phyloP scores from a whole-genome alignment of 116 monocot genomes.

The Trichopus zeylanicus region DNA sequence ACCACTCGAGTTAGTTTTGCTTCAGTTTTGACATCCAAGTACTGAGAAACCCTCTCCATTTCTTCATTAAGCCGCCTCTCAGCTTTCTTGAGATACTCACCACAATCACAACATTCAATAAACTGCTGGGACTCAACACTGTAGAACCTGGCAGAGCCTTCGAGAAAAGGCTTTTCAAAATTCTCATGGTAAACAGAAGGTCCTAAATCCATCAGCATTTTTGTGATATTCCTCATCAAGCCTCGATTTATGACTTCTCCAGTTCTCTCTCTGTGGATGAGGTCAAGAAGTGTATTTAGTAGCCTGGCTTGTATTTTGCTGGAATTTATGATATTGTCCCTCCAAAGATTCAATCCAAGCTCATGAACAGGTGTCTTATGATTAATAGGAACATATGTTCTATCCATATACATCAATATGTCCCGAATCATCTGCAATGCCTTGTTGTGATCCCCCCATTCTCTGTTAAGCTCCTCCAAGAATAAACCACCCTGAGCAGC shows the following conservation, averaged over 20 bases:
- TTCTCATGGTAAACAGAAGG: conserved; percentile 69
- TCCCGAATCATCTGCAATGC: conserved; percentile 92
- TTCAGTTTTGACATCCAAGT: conserved; percentile 58
- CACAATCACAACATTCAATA: conserved; percentile 85
- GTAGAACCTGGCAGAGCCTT: conserved; percentile 80
- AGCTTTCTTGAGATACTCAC: conserved; percentile 74
- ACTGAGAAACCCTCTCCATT: conserved; percentile 85
- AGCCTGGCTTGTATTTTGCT: conserved; percentile 55
- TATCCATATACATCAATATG: conserved; percentile 97
- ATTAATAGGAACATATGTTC: conserved; percentile 55
- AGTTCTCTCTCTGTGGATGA: conserved; percentile 65
- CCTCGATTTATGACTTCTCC: conserved; percentile 86
- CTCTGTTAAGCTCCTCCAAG: conserved; percentile 69
- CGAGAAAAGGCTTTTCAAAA: conserved; percentile 78
- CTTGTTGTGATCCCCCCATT: conserved; percentile 93
- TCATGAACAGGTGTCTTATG: conserved; percentile 78
- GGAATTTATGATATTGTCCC: conserved; percentile 62
- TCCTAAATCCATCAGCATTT: conserved; percentile 89
- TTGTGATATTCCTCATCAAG: conserved; percentile 70
- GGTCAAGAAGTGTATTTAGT: conserved; percentile 61
- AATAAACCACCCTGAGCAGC: conserved; percentile 72
- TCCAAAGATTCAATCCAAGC: conserved; percentile 85
- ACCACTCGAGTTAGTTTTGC: conserved; percentile 73
- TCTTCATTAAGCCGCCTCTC: conserved; percentile 89
- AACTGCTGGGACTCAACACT: conserved; percentile 74